phyloP scores from a whole-genome alignment of 140 eudicot genomes.

The Senecio squalidus region DNA sequence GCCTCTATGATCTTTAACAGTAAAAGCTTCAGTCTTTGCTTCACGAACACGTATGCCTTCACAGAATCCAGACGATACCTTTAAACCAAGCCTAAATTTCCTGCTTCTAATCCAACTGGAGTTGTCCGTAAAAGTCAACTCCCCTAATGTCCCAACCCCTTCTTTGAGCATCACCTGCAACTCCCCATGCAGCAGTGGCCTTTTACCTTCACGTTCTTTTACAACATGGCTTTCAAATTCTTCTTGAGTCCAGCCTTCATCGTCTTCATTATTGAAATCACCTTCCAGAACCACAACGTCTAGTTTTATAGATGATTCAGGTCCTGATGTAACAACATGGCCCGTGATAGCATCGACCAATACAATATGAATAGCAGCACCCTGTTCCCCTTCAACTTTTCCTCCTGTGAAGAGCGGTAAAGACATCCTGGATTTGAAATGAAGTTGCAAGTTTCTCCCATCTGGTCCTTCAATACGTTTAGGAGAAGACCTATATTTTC shows the following conservation, averaged over 20 bases:
- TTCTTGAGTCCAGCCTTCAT: constrained; percentile 74
- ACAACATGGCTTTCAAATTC: constrained; percentile 93
- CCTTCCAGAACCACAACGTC: constrained; percentile 92
- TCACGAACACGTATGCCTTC: constrained; percentile 85
- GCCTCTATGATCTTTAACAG: constrained; percentile 95
- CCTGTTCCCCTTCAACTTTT: constrained; percentile 95
- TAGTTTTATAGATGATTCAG: constrained; percentile 70
- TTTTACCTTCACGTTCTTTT: constrained; percentile 94
- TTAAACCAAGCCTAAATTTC: constrained; percentile 84
- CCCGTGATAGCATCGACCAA: constrained; percentile 65
- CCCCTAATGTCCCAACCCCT: constrained; percentile 96
- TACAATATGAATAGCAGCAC: constrained; percentile 83
- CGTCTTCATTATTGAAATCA: constrained; percentile 86
- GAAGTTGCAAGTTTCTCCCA: constrained; percentile 87
- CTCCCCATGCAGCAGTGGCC: constrained; percentile 84
- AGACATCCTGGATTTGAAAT: constrained; percentile 70
- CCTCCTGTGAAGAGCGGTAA: constrained; percentile 89
- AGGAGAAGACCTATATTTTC: constrained; percentile 65
- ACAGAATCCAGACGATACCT: constrained; percentile 70
- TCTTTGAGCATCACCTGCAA: constrained; percentile 74
- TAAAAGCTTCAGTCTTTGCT: constrained; percentile 91
- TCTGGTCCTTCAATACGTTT: constrained; percentile 83
- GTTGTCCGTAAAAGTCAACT: constrained; percentile 82
- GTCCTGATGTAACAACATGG: constrained; percentile 73
- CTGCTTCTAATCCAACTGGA: constrained; percentile 97